Conservation (phyloP, 305 asterid genomes). For the Rubia peregrina region DNA sequence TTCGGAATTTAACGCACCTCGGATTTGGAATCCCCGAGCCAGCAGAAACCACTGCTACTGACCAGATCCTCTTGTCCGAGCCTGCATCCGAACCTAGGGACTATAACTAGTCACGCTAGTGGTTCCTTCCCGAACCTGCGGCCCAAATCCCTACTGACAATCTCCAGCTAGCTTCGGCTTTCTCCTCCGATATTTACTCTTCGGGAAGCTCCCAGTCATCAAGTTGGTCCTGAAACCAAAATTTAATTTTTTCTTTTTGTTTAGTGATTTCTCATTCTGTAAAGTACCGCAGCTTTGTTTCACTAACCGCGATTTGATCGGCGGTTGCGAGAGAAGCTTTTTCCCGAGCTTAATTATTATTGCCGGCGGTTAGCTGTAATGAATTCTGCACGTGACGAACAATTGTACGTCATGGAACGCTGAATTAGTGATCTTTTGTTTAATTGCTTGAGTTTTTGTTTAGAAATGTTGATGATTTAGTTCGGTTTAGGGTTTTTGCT, state of each 20-base stretch:
- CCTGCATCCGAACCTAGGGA: conserved; percentile 5
- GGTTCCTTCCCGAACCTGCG: conserved; percentile 24
- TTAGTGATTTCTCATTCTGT: background rate
- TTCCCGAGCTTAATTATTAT: background rate
- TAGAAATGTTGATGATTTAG: conserved; percentile 12
- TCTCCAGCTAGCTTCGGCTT: conserved; percentile 42
- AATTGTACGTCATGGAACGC: background rate
- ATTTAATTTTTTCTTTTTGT: background rate
- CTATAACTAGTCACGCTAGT: background rate
- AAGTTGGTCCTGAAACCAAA: conserved; percentile 14
- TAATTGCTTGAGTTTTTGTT: background rate
- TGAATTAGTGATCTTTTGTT: conserved; percentile 11
- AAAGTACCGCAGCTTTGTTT: background rate
- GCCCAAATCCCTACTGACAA: conserved; percentile 48
- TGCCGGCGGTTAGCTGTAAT: background rate
- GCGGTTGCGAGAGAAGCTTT: conserved; percentile 18
- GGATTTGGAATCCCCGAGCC: conserved; percentile 19
- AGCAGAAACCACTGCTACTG: conserved; percentile 1
- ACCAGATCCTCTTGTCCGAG: background rate
- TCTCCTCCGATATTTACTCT: conserved; percentile 26
- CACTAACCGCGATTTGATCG: conserved; percentile 10
- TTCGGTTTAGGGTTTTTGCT: conserved; percentile 15
- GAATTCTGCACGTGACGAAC: background rate
- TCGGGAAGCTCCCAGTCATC: conserved; percentile 17
- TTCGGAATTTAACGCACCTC: conserved; percentile 15